phyloP scores from a whole-genome alignment of 2,329 filamentous ascomycete species.

The Penicillium rolfsii region DNA sequence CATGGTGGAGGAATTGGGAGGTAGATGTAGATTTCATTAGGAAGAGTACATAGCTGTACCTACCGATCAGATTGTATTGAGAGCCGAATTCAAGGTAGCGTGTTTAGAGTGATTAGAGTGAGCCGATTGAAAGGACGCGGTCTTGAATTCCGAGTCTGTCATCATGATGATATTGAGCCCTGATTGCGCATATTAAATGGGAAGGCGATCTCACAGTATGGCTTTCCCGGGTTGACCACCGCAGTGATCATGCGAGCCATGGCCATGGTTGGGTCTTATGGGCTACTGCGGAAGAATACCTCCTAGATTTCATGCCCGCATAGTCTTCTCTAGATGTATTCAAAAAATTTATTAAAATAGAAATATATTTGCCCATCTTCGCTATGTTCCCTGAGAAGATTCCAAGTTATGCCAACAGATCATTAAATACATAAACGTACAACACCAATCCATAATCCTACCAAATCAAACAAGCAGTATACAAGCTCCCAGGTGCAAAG shows the following conservation, averaged over 20 bases:
- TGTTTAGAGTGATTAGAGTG: too few species aligned
- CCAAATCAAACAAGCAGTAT: not conserved
- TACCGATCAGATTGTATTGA: not conserved
- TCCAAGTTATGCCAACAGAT: not conserved
- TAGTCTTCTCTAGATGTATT: not conserved
- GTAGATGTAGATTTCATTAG: not conserved
- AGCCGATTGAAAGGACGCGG: constrained; percentile 1
- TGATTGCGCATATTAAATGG: not conserved
- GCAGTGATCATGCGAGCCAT: not conserved
- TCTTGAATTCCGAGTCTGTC: constrained; percentile 12
- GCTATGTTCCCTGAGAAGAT: not conserved
- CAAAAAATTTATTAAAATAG: too few species aligned
- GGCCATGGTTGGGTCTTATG: not conserved
- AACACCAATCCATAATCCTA: too few species aligned
- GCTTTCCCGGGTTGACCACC: not conserved
- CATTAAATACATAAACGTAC: not conserved
- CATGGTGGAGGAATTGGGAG: not conserved
- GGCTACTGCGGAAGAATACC: not conserved
- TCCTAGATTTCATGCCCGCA: not conserved
- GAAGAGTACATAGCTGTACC: not conserved
- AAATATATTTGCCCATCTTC: too few species aligned
- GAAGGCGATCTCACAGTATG: not conserved
- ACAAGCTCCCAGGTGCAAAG: not conserved
- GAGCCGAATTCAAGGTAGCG: not conserved
- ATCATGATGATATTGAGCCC: constrained; percentile 22